phyloP scores from a whole-genome alignment of 768 basidiomycete species.

The Dendrothele bispora region DNA sequence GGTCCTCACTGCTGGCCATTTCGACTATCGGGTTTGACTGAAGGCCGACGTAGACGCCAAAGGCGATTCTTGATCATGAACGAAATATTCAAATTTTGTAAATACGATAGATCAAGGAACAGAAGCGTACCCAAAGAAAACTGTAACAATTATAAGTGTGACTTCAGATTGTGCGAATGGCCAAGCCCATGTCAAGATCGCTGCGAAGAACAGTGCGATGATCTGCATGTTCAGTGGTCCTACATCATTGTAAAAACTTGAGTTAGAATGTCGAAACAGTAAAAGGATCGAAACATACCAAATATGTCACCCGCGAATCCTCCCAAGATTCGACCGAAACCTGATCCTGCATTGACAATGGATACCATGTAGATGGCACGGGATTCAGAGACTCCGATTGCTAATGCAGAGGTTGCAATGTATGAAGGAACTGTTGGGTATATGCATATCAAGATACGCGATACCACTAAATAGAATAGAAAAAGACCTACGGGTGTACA shows the following conservation, averaged over 20 bases:
- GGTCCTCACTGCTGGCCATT: too few relatives aligned
- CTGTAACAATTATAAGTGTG: conserved; percentile 32
- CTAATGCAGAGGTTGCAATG: conserved; percentile 1
- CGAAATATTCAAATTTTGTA: too few relatives aligned
- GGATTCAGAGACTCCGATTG: conserved; percentile 24
- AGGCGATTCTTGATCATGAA: too few relatives aligned
- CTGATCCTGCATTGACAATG: conserved; percentile 46
- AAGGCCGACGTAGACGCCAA: too few relatives aligned
- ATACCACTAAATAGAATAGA: conserved; percentile 6
- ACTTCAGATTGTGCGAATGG: conserved; percentile 37
- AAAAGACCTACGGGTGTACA: conserved; percentile 41
- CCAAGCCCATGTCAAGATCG: conserved; percentile 47
- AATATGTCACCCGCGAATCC: conserved; percentile 40
- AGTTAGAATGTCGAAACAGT: background rate
- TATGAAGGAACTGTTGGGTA: conserved; percentile 9
- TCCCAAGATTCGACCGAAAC: conserved; percentile 40
- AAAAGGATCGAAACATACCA: conserved; percentile 26
- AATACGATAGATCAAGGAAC: background rate
- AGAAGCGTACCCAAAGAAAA: conserved; percentile 43
- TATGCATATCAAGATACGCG: background rate
- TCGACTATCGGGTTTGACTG: too few relatives aligned
- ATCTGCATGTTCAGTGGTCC: conserved; percentile 52
- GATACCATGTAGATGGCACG: conserved; percentile 43
- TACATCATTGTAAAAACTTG: conserved; percentile 7
- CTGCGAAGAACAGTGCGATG: conserved; percentile 39